phyloP scores from a whole-genome alignment of 73 alveolate genomes.

The Paramecium primaurelia region DNA sequence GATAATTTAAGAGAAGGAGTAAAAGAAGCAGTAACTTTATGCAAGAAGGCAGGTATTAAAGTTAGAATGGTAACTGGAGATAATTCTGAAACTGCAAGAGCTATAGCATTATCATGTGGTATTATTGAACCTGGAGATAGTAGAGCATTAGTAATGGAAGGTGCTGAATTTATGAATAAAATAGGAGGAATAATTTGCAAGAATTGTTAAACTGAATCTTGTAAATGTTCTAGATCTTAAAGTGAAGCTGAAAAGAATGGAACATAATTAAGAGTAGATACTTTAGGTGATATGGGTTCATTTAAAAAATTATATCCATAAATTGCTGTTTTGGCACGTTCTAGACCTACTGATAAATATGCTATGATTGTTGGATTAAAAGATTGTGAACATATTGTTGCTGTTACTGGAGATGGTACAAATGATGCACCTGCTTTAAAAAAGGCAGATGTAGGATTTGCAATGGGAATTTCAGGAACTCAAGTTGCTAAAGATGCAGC shows the following conservation, averaged over 20 bases:
- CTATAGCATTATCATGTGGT: conserved; percentile 89
- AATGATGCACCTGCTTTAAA: conserved; percentile 81
- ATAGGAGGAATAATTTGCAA: conserved; percentile 87
- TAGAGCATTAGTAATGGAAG: conserved; percentile 59
- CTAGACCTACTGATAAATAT: conserved; percentile 91
- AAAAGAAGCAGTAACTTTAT: conserved; percentile 35
- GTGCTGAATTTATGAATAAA: conserved; percentile 74
- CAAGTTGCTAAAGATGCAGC: conserved; percentile 98
- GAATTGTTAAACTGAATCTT: conserved; percentile 62
- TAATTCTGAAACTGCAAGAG: conserved; percentile 87
- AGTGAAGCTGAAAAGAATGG: conserved; percentile 40
- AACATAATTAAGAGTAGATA: conserved; percentile 68
- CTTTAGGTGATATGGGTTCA: conserved; percentile 70
- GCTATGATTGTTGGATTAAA: conserved; percentile 86
- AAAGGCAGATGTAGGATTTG: conserved; percentile 89
- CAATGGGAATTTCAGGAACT: conserved; percentile 95
- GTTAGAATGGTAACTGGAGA: conserved; percentile 96
- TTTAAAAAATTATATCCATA: conserved; percentile 64
- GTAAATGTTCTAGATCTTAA: conserved; percentile 61
- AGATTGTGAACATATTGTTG: conserved; percentile 83
- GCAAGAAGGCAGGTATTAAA: conserved; percentile 76
- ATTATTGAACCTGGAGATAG: conserved; percentile 45
- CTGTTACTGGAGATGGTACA: conserved; percentile 95
- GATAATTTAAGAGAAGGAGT: conserved; percentile 83
- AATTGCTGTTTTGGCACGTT: conserved; percentile 82